Conservation (phyloP, 169 alveolate species). For the Perkinsus chesapeaki region DNA sequence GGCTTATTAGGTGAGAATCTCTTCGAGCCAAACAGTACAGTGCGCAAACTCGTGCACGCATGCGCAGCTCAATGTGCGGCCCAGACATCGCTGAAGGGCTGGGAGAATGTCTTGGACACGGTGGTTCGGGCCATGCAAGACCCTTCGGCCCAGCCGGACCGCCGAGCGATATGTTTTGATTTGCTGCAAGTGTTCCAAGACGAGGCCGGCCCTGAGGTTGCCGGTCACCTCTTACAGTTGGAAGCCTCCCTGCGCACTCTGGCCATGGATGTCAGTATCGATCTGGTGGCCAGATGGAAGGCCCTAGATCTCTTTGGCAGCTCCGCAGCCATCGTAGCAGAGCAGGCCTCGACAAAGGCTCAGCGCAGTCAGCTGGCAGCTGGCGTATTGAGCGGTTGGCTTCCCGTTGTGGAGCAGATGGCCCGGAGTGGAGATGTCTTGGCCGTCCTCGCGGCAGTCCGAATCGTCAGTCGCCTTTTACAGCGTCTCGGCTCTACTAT, state of each 20-base stretch:
- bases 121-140: background rate
- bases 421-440: background rate
- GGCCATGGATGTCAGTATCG: background rate
- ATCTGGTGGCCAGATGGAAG: background rate
- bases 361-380: background rate
- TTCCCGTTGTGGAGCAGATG: background rate
- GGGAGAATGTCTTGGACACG: background rate
- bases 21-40: background rate
- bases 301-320: background rate
- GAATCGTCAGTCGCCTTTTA: background rate
- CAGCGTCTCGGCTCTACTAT: background rate
- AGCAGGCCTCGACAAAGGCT: background rate
- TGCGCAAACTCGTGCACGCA: background rate
- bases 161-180: background rate
- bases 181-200: background rate
- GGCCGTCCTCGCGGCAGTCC: background rate
- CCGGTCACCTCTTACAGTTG: background rate
- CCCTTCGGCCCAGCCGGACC: background rate
- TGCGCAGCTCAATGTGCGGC: background rate
- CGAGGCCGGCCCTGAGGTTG: background rate
- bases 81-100: background rate
- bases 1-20: background rate
- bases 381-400: background rate
- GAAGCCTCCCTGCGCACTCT: background rate
- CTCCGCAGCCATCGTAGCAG: background rate